Conservation (phyloP, 2,329 filamentous ascomycete species). For the Ophiostoma tasmaniense region DNA sequence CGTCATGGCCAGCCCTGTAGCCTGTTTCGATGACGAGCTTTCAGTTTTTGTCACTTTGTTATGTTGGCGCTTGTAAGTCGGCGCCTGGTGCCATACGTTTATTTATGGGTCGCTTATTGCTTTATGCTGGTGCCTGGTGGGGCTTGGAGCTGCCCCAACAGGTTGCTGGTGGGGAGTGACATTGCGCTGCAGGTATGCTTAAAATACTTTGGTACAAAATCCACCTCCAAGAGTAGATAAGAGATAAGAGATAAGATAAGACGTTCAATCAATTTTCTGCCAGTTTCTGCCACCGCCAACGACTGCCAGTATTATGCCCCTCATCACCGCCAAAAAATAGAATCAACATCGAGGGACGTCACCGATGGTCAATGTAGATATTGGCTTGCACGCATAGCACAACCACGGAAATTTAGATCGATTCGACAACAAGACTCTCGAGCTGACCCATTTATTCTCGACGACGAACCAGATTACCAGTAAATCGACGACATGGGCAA, state of each 20-base stretch:
- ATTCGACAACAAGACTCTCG: not conserved
- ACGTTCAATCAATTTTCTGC: constrained; percentile 9
- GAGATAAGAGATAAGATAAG: constrained; percentile 5
- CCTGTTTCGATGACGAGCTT: not conserved
- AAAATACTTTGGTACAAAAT: not conserved
- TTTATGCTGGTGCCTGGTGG: constrained; percentile 13
- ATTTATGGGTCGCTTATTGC: not conserved
- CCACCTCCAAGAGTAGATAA: not conserved
- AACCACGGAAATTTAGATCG: not conserved
- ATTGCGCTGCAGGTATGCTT: not conserved
- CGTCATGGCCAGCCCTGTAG: not conserved
- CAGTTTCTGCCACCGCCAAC: constrained; percentile 3
- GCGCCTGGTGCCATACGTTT: not conserved
- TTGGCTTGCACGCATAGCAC: not conserved
- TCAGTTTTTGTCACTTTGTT: not conserved
- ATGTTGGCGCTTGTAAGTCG: not conserved
- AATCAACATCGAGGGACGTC: not conserved
- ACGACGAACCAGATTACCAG: not conserved
- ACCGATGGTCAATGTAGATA: not conserved
- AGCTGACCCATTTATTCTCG: too few species aligned
- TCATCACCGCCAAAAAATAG: constrained; percentile 22
- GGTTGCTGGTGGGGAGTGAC: not conserved
- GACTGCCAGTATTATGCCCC: constrained; percentile 18
- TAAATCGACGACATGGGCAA: constrained; percentile 32
- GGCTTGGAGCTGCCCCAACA: constrained; percentile 2